Conservation (phyloP, 2,329 filamentous ascomycete species). For the Pyrenochaeta sp. region DNA sequence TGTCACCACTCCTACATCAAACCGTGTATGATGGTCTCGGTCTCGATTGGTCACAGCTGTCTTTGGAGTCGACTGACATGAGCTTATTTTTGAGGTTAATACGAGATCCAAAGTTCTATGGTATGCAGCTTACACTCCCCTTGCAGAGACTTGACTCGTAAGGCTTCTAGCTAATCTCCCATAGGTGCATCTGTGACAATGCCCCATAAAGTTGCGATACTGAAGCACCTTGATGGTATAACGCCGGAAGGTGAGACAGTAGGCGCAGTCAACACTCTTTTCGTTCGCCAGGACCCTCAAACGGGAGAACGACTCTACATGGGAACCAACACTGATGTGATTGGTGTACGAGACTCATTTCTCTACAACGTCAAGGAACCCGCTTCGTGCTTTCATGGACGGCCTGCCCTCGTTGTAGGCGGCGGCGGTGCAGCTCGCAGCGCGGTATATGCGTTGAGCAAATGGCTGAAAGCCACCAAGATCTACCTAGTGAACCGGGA, state of each 20-base stretch:
- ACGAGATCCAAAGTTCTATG: conserved; percentile 68
- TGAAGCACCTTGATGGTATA: conserved; percentile 75
- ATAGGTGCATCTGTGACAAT: conserved; percentile 79
- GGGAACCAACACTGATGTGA: conserved; percentile 82
- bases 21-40: conserved; percentile 61
- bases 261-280: conserved; percentile 83
- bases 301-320: conserved; percentile 64
- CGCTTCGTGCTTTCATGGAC: conserved; percentile 61
- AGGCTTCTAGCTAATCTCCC: not conserved
- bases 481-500: conserved; percentile 84
- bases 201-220: conserved; percentile 82
- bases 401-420: conserved; percentile 76
- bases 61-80: conserved; percentile 56
- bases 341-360: conserved; percentile 79
- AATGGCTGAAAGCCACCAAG: conserved; percentile 71
- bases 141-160: not conserved
- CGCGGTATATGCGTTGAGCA: conserved; percentile 78
- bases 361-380: conserved; percentile 55
- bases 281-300: conserved; percentile 61
- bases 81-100: conserved; percentile 58
- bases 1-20: conserved; percentile 63
- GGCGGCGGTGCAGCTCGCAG: conserved; percentile 79
- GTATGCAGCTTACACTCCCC: conserved; percentile 48
- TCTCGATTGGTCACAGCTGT: conserved; percentile 61
- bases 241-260: conserved; percentile 77